Evolutionary conservation across 2,329 filamentous ascomycete species (phyloP).

Genomic region (Claviceps humidiphila): DNA sequence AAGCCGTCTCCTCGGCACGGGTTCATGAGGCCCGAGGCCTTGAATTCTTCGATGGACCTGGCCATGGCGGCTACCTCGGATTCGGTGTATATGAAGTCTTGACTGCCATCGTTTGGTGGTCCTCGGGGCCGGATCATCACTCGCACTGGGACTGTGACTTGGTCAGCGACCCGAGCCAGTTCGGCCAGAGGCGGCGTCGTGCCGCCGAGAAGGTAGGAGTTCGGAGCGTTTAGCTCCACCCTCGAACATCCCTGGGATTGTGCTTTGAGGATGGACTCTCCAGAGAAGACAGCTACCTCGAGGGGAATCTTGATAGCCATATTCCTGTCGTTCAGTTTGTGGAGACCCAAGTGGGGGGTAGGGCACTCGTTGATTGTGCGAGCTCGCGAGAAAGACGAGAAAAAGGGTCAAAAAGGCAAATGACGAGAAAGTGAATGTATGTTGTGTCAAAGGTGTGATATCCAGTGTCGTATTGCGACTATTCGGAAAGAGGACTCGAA

Average conservation of each 20-base stretch:
- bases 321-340: neutral
- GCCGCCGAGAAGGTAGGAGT: conserved; percentile 37
- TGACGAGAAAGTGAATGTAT: neutral
- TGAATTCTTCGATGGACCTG: conserved; percentile 24
- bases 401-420: neutral
- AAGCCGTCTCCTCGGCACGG: conserved; percentile 37
- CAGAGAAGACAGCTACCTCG: conserved; percentile 42
- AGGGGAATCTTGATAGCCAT: conserved; percentile 18
- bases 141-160: conserved; percentile 28
- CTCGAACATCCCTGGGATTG: conserved; percentile 31
- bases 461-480: neutral
- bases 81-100: conserved; percentile 37
- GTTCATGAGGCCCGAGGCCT: conserved; percentile 23
- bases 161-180: conserved; percentile 17
- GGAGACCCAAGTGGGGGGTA: neutral
- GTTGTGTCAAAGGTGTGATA: neutral
- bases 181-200: conserved; percentile 34
- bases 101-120: conserved; percentile 6
- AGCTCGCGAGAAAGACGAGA: neutral
- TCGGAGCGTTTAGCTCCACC: conserved; percentile 39
- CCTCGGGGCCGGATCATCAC: conserved; percentile 41
- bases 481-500: neutral
- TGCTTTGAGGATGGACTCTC: conserved; percentile 25
- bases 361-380: neutral
- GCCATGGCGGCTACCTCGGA: conserved; percentile 32